These are phyloP conservation scores for Boletus eberwhitei DNA, from an alignment of 768 basidiomycete species.

Conservation along the genomic window DNA sequence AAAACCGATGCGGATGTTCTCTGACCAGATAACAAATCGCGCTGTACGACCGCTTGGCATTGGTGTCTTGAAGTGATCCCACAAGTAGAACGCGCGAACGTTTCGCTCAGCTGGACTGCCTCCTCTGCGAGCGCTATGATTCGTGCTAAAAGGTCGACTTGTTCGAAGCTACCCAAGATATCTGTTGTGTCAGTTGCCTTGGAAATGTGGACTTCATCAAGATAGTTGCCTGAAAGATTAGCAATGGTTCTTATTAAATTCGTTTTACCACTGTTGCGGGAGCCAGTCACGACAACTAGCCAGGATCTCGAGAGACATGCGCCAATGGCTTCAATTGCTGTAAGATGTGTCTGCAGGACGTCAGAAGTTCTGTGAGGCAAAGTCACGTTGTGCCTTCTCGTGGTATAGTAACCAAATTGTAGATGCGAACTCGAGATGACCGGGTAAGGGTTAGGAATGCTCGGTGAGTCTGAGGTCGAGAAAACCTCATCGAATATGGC, in stretches of 20 bases:
- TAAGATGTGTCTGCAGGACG: slow-evolving; percentile 59
- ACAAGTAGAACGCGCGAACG: slow-evolving; percentile 35
- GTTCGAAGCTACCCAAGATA: slow-evolving; percentile 94
- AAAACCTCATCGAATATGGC: slow-evolving; percentile 56
- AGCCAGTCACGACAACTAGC: slow-evolving; percentile 87
- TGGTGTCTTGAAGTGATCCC: slow-evolving; percentile 20
- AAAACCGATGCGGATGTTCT: slow-evolving; percentile 22
- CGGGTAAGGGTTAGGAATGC: slow-evolving; percentile 36
- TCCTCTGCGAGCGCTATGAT: slow-evolving; percentile 37
- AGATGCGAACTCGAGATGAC: slow-evolving; percentile 43
- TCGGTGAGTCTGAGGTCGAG: slow-evolving; percentile 31
- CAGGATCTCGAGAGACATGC: slow-evolving; percentile 72
- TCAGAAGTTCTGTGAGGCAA: slow-evolving; percentile 42
- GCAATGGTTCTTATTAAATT: slow-evolving; percentile 68
- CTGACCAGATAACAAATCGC: slow-evolving; percentile 13
- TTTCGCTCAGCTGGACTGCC: slow-evolving; percentile 38
- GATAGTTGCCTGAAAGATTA: slow-evolving; percentile 58
- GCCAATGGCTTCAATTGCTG: slow-evolving; percentile 71
- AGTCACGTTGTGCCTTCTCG: slow-evolving; percentile 31
- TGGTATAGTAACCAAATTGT: slow-evolving; percentile 64
- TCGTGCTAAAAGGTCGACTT: slow-evolving; percentile 60
- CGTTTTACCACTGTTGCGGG: slow-evolving; percentile 74
- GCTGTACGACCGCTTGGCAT: slow-evolving; percentile 11
- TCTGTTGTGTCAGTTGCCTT: slow-evolving; percentile 90
- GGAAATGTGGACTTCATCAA: slow-evolving; percentile 77